Conservation (phyloP, 75 land plant genomes). For the Chamaecyparis obtusa region DNA sequence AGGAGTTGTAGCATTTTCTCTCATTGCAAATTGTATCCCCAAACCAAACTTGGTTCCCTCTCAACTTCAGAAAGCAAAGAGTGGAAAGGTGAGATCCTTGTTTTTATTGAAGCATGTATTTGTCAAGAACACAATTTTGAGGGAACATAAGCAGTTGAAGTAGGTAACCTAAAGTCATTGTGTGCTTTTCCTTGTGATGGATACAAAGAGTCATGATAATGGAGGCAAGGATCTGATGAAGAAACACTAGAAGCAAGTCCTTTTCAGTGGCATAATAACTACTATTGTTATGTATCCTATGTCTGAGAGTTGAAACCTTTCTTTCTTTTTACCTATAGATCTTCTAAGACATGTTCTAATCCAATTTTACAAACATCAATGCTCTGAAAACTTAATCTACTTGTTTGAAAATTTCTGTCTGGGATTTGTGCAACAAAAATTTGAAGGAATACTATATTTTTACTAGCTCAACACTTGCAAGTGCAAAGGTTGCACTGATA, state of each 20-base stretch:
- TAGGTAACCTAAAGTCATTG: background rate
- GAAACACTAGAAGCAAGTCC: too few species aligned
- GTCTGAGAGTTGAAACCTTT: background rate
- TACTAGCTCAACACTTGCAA: too few species aligned
- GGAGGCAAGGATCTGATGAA: too few species aligned
- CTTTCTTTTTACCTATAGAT: background rate
- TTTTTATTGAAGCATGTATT: constrained; percentile 1
- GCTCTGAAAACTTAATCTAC: too few species aligned
- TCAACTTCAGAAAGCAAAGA: too few species aligned
- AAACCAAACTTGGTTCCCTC: constrained; percentile 73
- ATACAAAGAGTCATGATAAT: too few species aligned
- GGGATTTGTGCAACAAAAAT: background rate
- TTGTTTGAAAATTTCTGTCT: background rate
- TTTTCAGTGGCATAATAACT: constrained; percentile 88
- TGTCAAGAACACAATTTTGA: background rate
- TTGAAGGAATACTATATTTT: background rate
- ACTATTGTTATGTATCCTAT: constrained; percentile 62
- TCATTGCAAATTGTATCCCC: constrained; percentile 73
- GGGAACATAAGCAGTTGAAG: background rate
- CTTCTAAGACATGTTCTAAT: too few species aligned
- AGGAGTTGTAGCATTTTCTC: constrained; percentile 80
- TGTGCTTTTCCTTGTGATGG: too few species aligned
- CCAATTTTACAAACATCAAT: too few species aligned
- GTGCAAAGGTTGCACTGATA: background rate
- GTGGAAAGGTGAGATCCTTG: constrained; percentile 39